phyloP scores from a whole-genome alignment of 225 moss, liverwort and hornwort genomes.

The Thuidium tamariscinum region DNA sequence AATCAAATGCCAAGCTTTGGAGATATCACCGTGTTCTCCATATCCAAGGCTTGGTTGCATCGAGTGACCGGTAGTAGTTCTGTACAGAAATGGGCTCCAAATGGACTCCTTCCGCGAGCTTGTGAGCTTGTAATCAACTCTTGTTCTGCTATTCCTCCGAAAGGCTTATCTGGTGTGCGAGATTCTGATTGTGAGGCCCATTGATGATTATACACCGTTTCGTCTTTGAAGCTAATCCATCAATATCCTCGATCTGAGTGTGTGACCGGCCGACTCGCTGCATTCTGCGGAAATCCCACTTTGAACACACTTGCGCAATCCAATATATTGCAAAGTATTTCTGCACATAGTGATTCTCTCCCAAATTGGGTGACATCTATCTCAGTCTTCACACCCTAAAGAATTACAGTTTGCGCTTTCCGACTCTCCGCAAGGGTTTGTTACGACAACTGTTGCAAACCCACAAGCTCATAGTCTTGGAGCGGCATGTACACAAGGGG shows the following conservation, averaged over 20 bases:
- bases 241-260: neutral
- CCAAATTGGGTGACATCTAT: too few relatives aligned
- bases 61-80: too few relatives aligned
- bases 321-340: neutral
- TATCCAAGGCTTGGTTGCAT: neutral
- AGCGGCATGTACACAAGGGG: slow-evolving; percentile 24
- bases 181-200: neutral
- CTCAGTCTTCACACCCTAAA: too few relatives aligned
- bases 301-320: neutral
- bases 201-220: neutral
- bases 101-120: neutral
- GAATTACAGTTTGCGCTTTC: neutral
- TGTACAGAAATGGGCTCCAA: neutral
- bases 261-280: neutral
- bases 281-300: neutral
- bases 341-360: neutral
- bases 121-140: neutral
- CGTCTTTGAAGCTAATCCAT: neutral
- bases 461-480: slow-evolving; percentile 23
- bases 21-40: neutral
- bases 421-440: neutral
- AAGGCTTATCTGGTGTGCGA: neutral
- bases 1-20: neutral
- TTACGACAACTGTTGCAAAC: slow-evolving; percentile 17
- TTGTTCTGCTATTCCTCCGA: neutral